phyloP scores from a whole-genome alignment of 805 yeast species.

The Limtongozyma cylindracea region DNA sequence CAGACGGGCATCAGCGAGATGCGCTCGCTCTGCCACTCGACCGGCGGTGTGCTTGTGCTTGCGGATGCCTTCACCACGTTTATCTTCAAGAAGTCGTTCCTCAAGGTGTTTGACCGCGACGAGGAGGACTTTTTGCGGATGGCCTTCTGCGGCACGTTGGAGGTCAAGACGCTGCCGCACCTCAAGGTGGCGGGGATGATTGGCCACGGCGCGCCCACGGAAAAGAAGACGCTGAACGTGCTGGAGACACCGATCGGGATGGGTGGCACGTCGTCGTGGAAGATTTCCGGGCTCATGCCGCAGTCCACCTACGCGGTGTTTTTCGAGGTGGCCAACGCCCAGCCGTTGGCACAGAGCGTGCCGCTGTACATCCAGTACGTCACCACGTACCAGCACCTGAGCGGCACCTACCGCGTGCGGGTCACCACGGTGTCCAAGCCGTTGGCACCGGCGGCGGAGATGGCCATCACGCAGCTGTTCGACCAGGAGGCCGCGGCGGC shows the following conservation, averaged over 20 bases:
- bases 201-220: conserved; percentile 71
- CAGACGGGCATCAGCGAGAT: conserved; percentile 90
- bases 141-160: conserved; percentile 79
- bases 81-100: conserved; percentile 77
- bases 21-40: conserved; percentile 62
- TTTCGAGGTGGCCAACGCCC: conserved; percentile 43
- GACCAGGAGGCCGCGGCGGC: conserved; percentile 99
- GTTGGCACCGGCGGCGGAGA: no score
- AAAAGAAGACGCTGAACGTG: conserved; percentile 43
- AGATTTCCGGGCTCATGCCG: conserved; percentile 65
- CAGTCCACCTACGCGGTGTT: conserved; percentile 72
- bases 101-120: conserved; percentile 71
- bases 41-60: conserved; percentile 77
- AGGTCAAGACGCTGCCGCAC: conserved; percentile 70
- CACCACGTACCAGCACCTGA: conserved; percentile 87
- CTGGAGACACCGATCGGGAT: conserved; percentile 87
- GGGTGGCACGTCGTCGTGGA: conserved; percentile 83
- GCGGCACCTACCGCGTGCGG: conserved; percentile 70
- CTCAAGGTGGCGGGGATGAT: conserved; percentile 79
- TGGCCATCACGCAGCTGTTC: conserved; percentile 32
- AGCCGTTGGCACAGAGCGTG: conserved; percentile 18
- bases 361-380: conserved; percentile 54
- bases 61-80: conserved; percentile 90
- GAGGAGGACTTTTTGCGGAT: conserved; percentile 64
- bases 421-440: conserved; percentile 62